These are phyloP conservation scores for Geotrichum siamense DNA, from an alignment of 1,139 yeast species.

Conservation along the genomic window DNA sequence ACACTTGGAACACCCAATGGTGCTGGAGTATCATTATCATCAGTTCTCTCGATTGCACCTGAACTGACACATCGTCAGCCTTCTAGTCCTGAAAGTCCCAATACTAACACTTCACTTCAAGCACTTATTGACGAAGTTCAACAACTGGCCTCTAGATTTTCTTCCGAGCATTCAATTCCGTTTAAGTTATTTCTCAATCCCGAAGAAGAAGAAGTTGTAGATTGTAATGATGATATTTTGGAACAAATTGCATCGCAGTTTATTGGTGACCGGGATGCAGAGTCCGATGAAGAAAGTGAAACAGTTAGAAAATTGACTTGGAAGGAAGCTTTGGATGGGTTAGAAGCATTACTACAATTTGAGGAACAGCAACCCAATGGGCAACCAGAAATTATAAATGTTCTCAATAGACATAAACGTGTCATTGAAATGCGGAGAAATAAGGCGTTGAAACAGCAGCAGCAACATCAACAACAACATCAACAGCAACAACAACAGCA, in stretches of 20 bases:
- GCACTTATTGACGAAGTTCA: constrained; percentile 14
- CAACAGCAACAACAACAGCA: background rate
- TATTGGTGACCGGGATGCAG: constrained; percentile 16
- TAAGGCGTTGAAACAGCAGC: constrained; percentile 11
- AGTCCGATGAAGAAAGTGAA: constrained; percentile 15
- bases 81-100: background rate
- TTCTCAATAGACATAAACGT: constrained; percentile 13
- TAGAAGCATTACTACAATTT: constrained; percentile 13
- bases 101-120: constrained; percentile 1
- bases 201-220: constrained; percentile 15
- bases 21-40: background rate
- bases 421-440: constrained; percentile 14
- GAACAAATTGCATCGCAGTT: constrained; percentile 17
- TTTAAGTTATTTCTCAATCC: constrained; percentile 14
- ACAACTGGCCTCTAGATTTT: constrained; percentile 11
- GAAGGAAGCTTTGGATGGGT: constrained; percentile 15
- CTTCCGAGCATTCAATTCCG: constrained; percentile 15
- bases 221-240: constrained; percentile 16
- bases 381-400: constrained; percentile 12
- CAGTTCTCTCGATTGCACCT: background rate
- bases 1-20: background rate
- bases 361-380: constrained; percentile 17
- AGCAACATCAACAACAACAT: constrained; percentile 1
- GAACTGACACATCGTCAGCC: background rate
- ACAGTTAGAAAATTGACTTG: constrained; percentile 12